Percentiles rank a stretch among this genome's conserved stretches.
Conservation (phyloP, 352 stramenopile genomes). For the Globisporangium parvum region DNA sequence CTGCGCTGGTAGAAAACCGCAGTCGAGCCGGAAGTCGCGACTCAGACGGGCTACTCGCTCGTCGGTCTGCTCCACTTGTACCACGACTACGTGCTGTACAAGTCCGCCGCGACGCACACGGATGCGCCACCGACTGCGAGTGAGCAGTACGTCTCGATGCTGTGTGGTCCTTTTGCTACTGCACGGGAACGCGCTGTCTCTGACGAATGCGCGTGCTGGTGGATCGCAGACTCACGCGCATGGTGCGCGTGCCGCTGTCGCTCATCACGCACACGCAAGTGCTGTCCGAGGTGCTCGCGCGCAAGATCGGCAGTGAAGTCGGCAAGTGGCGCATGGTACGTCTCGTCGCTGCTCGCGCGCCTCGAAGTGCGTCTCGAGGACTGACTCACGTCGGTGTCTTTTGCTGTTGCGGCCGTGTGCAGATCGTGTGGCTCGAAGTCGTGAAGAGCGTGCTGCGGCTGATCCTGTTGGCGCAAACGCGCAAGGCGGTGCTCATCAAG, state of each 20-base stretch:
- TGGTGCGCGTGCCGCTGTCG: constrained; percentile 67
- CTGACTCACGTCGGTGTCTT: background rate
- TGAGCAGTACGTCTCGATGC: constrained; percentile 20
- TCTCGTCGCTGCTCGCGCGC: background rate
- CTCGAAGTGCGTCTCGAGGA: background rate
- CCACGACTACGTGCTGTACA: constrained; percentile 81
- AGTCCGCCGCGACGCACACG: constrained; percentile 23
- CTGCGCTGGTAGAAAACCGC: constrained; percentile 32
- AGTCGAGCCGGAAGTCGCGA: constrained; percentile 56
- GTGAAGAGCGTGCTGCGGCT: constrained; percentile 70
- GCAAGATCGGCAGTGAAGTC: constrained; percentile 59
- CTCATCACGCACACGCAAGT: constrained; percentile 79
- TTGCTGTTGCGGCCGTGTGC: constrained; percentile 1
- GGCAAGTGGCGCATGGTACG: constrained; percentile 67
- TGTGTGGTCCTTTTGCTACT: background rate
- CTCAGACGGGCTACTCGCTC: constrained; percentile 73
- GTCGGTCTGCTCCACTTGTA: constrained; percentile 72
- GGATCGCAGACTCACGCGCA: constrained; percentile 34
- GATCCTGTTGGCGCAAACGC: constrained; percentile 54
- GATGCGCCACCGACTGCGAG: constrained; percentile 10
- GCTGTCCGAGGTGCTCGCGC: constrained; percentile 65
- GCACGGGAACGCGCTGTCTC: background rate
- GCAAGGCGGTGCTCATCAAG: constrained; percentile 45
- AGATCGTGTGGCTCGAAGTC: constrained; percentile 76
- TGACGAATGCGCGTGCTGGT: background rate